Percentiles rank a stretch among this genome's conserved stretches.
phyloP scores from a whole-genome alignment of 495 filamentous ascomycete genomes.

The Aspergillus biplanus region DNA sequence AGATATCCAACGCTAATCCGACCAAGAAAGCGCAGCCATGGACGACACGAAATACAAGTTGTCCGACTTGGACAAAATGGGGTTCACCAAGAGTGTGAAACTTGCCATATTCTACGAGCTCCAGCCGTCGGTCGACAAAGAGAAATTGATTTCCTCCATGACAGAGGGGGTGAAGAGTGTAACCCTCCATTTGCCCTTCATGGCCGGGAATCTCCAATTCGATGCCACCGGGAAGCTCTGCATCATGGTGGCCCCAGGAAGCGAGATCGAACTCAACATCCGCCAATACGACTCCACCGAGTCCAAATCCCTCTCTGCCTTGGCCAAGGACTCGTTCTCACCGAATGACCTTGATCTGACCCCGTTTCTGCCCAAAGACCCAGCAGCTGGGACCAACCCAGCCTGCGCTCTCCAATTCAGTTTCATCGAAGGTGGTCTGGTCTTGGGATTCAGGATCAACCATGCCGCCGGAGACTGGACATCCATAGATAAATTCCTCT shows the following conservation, averaged over 20 bases:
- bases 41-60: constrained; percentile 23
- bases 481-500: constrained; percentile 31
- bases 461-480: constrained; percentile 34
- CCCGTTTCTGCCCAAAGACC: constrained; percentile 21
- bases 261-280: constrained; percentile 19
- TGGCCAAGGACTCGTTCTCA: constrained; percentile 25
- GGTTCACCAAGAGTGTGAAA: constrained; percentile 25
- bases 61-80: constrained; percentile 30
- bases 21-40: constrained; percentile 3
- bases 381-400: background rate
- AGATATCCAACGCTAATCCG: too few species aligned
- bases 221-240: constrained; percentile 24
- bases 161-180: constrained; percentile 28
- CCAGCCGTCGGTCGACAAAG: constrained; percentile 8
- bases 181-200: constrained; percentile 28
- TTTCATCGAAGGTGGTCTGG: constrained; percentile 30
- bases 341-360: constrained; percentile 20
- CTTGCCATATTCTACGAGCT: constrained; percentile 28
- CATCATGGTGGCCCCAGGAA: constrained; percentile 18
- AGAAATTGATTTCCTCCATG: constrained; percentile 23
- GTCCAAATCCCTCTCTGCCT: constrained; percentile 22
- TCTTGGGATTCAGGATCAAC: constrained; percentile 26
- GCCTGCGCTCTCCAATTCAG: constrained; percentile 31
- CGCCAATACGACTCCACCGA: constrained; percentile 19
- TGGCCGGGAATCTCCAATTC: constrained; percentile 28